Evolutionary conservation across 805 yeast genomes (phyloP).

Genomic region (Peterozyma toletana): DNA sequence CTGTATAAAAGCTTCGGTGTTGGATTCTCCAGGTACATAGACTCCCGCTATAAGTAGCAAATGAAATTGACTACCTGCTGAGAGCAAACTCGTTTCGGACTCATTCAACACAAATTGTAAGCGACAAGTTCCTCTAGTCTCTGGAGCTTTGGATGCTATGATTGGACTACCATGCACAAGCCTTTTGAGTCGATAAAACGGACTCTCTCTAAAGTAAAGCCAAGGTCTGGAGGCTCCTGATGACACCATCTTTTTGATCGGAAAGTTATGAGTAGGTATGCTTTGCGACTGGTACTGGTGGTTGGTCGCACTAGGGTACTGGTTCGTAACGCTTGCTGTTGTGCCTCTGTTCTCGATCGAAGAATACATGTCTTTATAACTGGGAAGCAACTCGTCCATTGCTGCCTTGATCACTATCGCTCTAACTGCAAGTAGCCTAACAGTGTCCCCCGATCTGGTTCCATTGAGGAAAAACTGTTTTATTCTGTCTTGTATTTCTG

Average conservation of each 20-base stretch:
- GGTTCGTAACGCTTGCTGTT: conserved; percentile 17
- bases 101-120: conserved; percentile 34
- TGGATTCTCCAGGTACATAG: conserved; percentile 17
- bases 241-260: background rate
- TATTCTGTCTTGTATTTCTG: conserved; percentile 50
- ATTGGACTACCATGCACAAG: conserved; percentile 43
- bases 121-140: conserved; percentile 37
- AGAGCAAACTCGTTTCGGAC: conserved; percentile 32
- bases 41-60: conserved; percentile 52
- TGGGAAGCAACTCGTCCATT: conserved; percentile 28
- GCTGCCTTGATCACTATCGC: conserved; percentile 32
- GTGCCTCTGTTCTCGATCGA: conserved; percentile 13
- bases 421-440: conserved; percentile 37
- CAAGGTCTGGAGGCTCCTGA: conserved; percentile 26
- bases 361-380: conserved; percentile 22
- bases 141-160: conserved; percentile 28
- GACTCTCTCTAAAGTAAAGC: conserved; percentile 43
- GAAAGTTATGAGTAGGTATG: background rate
- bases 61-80: conserved; percentile 20
- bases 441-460: conserved; percentile 27
- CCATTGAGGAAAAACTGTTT: conserved; percentile 37
- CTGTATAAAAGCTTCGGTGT: conserved; percentile 33
- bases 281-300: conserved; percentile 11
- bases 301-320: conserved; percentile 10
- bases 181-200: conserved; percentile 46